A percentile compares a stretch with the other conserved stretches of the same genome.
These are phyloP conservation scores for Trichoderma simmonsii DNA, from an alignment of 2,329 filamentous ascomycete species.

Conservation along the genomic window DNA sequence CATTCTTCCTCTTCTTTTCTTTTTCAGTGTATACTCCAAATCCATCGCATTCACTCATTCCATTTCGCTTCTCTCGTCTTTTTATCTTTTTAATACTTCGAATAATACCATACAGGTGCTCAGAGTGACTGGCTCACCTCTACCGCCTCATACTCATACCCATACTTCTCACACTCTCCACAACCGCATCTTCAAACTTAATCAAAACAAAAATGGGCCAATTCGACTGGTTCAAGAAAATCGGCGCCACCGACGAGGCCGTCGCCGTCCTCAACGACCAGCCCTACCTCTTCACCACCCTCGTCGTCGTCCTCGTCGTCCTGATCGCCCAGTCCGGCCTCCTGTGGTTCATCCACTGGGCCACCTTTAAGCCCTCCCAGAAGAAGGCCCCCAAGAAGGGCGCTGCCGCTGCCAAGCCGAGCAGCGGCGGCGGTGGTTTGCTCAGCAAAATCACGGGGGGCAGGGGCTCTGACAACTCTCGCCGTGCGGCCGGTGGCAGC, in stretches of 20 bases:
- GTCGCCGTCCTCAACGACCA: constrained; percentile 61
- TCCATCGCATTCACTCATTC: neutral
- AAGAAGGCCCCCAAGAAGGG: constrained; percentile 44
- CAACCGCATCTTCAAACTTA: neutral
- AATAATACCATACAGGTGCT: neutral
- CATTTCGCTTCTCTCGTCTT: neutral
- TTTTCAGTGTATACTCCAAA: neutral
- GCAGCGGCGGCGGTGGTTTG: neutral
- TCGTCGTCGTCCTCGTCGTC: constrained; percentile 52
- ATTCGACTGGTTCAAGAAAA: constrained; percentile 55
- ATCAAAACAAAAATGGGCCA: constrained; percentile 40
- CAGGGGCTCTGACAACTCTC: neutral
- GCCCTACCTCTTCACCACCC: constrained; percentile 55
- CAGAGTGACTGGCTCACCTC: neutral
- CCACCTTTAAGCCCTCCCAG: constrained; percentile 60
- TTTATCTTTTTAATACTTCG: neutral
- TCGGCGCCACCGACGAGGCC: constrained; percentile 57
- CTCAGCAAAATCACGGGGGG: neutral
- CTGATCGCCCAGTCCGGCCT: constrained; percentile 46
- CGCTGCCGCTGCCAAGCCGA: neutral
- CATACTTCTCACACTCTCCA: neutral
- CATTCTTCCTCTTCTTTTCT: neutral
- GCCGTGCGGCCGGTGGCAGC: constrained; percentile 2
- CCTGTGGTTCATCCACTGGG: constrained; percentile 58
- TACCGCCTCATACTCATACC: neutral